A percentile compares a stretch with the other conserved stretches of the same genome.
Conservation (phyloP, 2,329 filamentous ascomycete genomes). For the Cordyceps militaris region DNA sequence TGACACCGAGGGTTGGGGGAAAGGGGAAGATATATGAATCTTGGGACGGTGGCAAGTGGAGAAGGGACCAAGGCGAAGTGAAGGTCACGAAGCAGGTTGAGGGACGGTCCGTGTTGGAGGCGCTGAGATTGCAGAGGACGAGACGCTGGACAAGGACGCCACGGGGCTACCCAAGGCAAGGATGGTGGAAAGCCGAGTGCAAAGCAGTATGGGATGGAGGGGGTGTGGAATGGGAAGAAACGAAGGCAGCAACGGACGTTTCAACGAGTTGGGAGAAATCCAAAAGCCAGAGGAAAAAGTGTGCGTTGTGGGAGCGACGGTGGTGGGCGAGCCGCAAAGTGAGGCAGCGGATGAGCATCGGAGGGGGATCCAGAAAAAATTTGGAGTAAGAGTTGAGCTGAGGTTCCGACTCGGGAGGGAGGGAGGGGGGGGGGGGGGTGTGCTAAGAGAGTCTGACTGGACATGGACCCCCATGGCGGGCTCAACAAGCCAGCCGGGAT, state of each 20-base stretch:
- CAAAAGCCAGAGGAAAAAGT: neutral
- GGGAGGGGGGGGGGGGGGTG: neutral
- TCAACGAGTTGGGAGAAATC: slow-evolving; percentile 4
- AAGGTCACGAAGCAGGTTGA: neutral
- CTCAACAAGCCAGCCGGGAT: slow-evolving; percentile 7
- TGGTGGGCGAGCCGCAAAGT: neutral
- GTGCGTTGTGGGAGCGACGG: neutral
- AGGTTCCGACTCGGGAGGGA: neutral
- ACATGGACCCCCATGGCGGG: neutral
- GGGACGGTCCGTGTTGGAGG: slow-evolving; percentile 11
- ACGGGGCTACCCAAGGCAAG: neutral
- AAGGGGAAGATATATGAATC: slow-evolving; percentile 10
- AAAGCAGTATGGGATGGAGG: neutral
- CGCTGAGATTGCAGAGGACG: neutral
- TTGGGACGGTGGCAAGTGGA: slow-evolving; percentile 3
- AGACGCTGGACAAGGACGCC: slow-evolving; percentile 4
- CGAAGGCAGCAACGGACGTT: slow-evolving; percentile 6
- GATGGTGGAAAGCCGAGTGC: neutral
- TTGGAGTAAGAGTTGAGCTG: slow-evolving; percentile 5
- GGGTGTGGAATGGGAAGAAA: neutral
- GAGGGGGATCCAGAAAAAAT: slow-evolving; percentile 12
- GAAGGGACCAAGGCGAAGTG: neutral
- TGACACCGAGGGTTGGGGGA: neutral
- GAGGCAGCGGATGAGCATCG: slow-evolving; percentile 10
- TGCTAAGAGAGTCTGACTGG: neutral